Evolutionary conservation across 106 monocot genomes (phyloP).

Genomic region (Amphibolis antarctica): DNA sequence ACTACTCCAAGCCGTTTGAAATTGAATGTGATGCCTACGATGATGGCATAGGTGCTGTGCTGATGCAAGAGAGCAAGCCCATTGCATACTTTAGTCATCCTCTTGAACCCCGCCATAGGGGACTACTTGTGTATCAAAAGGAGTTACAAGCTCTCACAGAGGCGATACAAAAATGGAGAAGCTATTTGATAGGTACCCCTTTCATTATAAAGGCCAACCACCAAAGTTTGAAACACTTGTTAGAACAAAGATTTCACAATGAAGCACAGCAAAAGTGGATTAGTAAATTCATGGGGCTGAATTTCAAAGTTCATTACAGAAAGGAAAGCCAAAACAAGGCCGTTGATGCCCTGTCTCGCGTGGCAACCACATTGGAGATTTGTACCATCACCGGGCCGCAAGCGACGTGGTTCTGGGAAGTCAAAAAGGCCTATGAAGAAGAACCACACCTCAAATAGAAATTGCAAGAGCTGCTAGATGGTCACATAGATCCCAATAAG

Average conservation of each 20-base stretch:
- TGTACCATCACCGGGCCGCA: too few relatives aligned
- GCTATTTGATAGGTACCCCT: background rate
- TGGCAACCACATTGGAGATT: background rate
- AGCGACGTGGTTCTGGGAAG: too few relatives aligned
- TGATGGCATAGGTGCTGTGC: background rate
- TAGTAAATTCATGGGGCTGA: background rate
- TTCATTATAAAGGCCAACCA: background rate
- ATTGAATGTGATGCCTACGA: slow-evolving; percentile 1
- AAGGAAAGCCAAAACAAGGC: background rate
- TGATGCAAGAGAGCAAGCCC: background rate
- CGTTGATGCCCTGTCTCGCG: background rate
- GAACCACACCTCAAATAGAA: too few relatives aligned
- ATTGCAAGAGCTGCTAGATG: too few relatives aligned
- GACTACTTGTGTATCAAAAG: background rate
- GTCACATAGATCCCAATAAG: too few relatives aligned
- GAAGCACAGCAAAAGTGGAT: background rate
- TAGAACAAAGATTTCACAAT: background rate
- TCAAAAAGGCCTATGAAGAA: too few relatives aligned
- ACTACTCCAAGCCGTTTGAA: background rate
- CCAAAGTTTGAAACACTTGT: background rate
- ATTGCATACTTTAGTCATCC: background rate
- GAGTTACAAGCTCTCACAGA: background rate
- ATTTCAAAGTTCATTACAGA: background rate
- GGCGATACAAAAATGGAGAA: background rate
- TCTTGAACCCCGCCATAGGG: background rate